phyloP scores from a whole-genome alignment of 2,329 filamentous ascomycete genomes.

The Aphanoascus verrucosus region DNA sequence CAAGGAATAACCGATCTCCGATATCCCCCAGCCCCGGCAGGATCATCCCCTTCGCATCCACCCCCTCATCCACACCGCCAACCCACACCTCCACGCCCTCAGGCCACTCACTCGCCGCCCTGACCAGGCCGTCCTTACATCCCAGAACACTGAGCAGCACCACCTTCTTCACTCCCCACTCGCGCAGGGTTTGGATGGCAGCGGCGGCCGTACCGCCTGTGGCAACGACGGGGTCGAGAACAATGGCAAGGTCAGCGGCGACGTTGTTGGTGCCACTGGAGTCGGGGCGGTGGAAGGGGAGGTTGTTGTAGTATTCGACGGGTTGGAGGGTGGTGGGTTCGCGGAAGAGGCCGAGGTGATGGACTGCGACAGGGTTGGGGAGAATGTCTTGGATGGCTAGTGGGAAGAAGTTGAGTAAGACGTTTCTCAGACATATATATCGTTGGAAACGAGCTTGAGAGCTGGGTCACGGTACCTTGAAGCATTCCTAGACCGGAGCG shows the following conservation, averaged over 20 bases:
- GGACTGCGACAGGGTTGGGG: slow-evolving; percentile 66
- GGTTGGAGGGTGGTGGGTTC: slow-evolving; percentile 77
- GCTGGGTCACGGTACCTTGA: slow-evolving; percentile 59
- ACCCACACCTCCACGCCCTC: slow-evolving; percentile 57
- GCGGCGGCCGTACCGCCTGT: slow-evolving; percentile 84
- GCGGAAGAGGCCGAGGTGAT: slow-evolving; percentile 91
- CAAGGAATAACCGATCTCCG: slow-evolving; percentile 80
- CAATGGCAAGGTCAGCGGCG: slow-evolving; percentile 57
- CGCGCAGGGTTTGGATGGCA: slow-evolving; percentile 75
- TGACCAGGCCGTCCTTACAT: slow-evolving; percentile 57
- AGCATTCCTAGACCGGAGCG: slow-evolving; percentile 86
- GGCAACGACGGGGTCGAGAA: slow-evolving; percentile 87
- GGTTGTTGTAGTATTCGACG: slow-evolving; percentile 97
- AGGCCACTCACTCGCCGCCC: slow-evolving; percentile 66
- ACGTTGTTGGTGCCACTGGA: slow-evolving; percentile 29
- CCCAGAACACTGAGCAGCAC: slow-evolving; percentile 67
- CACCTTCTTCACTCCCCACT: slow-evolving; percentile 83
- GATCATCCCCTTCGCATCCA: slow-evolving; percentile 78
- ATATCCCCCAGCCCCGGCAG: slow-evolving; percentile 83
- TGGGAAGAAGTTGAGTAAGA: not conserved
- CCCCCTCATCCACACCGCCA: slow-evolving; percentile 61
- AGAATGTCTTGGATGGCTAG: slow-evolving; percentile 71
- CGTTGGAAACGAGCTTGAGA: not conserved
- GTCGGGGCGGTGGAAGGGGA: slow-evolving; percentile 50
- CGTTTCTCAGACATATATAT: not conserved